Percentiles rank a stretch among this genome's conserved stretches.
These are phyloP conservation scores for Priceomyces fermenticarens DNA, from an alignment of 805 yeast species.

Conservation along the genomic window DNA sequence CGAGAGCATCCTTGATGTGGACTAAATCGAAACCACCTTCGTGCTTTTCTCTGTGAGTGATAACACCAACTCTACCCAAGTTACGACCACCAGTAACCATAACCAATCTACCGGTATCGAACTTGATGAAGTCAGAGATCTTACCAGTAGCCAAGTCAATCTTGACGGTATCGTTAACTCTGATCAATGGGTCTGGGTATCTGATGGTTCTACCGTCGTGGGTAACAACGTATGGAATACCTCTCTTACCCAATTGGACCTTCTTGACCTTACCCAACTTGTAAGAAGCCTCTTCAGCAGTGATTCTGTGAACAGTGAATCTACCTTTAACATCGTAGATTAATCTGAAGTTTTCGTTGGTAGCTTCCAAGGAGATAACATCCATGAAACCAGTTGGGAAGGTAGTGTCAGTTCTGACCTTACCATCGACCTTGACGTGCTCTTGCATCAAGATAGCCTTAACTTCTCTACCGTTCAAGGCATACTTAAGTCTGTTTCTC, in stretches of 20 bases:
- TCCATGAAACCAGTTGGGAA: conserved; percentile 99
- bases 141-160: conserved; percentile 95
- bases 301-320: conserved; percentile 99
- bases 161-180: conserved; percentile 97
- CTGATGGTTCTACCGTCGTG: conserved; percentile 99
- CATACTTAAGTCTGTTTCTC: conserved; percentile 98
- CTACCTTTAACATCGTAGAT: conserved; percentile 98
- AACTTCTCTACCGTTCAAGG: conserved; percentile 98
- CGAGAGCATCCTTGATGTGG: conserved; percentile 40
- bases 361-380: conserved; percentile 94
- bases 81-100: conserved; percentile 45
- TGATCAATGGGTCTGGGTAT: conserved; percentile 98
- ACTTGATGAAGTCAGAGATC: conserved; percentile 53
- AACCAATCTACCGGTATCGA: conserved; percentile 39
- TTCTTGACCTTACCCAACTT: conserved; percentile 97
- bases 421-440: conserved; percentile 97
- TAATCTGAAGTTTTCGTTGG: conserved; percentile 99
- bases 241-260: conserved; percentile 97
- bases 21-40: conserved; percentile 44
- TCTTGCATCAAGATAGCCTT: conserved; percentile 98
- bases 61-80: conserved; percentile 43
- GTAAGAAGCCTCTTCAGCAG: conserved; percentile 98
- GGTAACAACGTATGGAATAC: conserved; percentile 97
- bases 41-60: conserved; percentile 42
- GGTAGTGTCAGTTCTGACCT: conserved; percentile 98